Base-by-base conservation (phyloP, 83 land plant genomes). In the Picea mariana region DNA sequence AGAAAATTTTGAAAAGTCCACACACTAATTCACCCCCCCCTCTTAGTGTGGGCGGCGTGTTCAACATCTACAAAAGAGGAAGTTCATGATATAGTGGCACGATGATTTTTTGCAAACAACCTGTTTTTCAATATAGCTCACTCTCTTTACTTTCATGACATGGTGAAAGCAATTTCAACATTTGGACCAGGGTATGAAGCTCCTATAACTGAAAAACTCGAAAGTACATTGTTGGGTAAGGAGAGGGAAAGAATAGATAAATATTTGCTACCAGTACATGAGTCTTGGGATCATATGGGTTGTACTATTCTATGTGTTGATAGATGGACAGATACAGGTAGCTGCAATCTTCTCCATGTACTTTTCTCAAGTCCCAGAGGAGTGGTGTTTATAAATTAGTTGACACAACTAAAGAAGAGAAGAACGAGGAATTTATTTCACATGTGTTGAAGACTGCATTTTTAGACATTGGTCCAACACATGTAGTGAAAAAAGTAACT, bases 201-300 rank as follows among this genome's bases (percentile, higher is more conserved):
- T 63, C 66, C 66, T 63, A 63, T 21, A 8, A 63, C 66, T 63
- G 23, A 63, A 63, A 63, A 63, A 63, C 23, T 63, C n/a, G 9
- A 63, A 63, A 63, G 23, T 18, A 20, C 24, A 0, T n/a, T 63
- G 24, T 6, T n/a, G 66, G 66, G 23, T 7, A 63, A 63, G 23
- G 66, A 63, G 66, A 63, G 24, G 66, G 66, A 23, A 63, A 63
- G 66, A 63, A 63, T 63, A 63, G 66, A 63, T 63, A 63, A 63
- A 21, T 23, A 23, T 63, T 63, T 63, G 66, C 1, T 63, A 20
- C 9, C 9, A 63, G 66, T 63, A 20, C 66, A 23, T n/a, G 66
- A 63, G 66, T 63, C 66, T 20, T 63, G 66, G 66, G 66, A 23
- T 63, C 66, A 63, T 21, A 63, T 23, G 8, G 66, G 66, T 63